Conservation (phyloP, 352 stramenopile species). For the Pythium phragmitis region DNA sequence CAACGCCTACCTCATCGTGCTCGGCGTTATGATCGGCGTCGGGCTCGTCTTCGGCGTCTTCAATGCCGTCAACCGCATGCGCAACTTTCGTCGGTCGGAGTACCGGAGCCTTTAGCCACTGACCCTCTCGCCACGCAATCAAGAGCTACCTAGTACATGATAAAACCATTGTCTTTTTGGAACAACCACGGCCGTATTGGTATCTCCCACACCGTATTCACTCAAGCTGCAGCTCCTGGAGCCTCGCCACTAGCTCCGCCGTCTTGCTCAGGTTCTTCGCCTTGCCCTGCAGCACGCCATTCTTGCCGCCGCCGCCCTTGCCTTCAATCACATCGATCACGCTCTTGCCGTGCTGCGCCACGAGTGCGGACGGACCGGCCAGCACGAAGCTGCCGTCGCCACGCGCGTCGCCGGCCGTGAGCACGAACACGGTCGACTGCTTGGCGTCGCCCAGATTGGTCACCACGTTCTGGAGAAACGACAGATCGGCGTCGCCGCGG, state of each 20-base stretch:
- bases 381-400: conserved; percentile 73
- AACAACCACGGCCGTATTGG: conserved; percentile 6
- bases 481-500: conserved; percentile 56
- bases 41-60: conserved; percentile 50
- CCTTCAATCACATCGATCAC: conserved; percentile 62
- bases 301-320: conserved; percentile 76
- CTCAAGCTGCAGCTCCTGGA: conserved; percentile 43
- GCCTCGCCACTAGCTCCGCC: conserved; percentile 38
- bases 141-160: not conserved
- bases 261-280: conserved; percentile 58
- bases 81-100: conserved; percentile 38
- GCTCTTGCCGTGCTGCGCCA: conserved; percentile 50
- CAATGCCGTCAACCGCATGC: conserved; percentile 50
- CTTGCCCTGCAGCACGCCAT: conserved; percentile 78
- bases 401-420: conserved; percentile 47
- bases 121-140: not conserved
- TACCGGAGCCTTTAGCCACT: conserved; percentile 42
- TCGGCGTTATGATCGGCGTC: conserved; percentile 43
- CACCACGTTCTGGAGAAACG: conserved; percentile 67
- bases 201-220: not conserved
- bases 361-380: conserved; percentile 52
- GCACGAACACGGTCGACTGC: conserved; percentile 38
- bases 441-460: conserved; percentile 43
- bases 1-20: conserved; percentile 40
- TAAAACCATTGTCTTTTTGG: not conserved